Evolutionary conservation across 1,284 basidiomycete genomes (phyloP), one percentile per base, ranked within the genome.

Genomic region (Hortiboletus rubellus): DNA sequence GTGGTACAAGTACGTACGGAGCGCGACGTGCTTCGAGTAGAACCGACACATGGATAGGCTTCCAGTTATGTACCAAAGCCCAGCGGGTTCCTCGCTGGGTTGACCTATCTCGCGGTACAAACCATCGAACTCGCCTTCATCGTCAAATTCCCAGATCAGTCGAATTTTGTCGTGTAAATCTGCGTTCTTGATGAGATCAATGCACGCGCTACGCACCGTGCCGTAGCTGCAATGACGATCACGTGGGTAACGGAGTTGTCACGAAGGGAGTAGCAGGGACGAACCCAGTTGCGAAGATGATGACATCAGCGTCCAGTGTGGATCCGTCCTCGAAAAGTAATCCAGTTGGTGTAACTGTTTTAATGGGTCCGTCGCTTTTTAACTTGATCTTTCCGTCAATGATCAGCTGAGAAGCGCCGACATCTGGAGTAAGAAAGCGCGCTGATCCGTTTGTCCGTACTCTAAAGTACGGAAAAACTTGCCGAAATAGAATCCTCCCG

Each of bases 361-460:
- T 75, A 59, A 87, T 80, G 53, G 78, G 74, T 45, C 76, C 79
- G 52, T 85, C 85, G 63, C 79, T 85, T 72, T 91, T 89, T 47
- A 92, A 73, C 68, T 89, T 89, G 73, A 92, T 90, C 65, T 87
- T 84, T 30, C 84, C 83, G 55, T 89, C 84, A 33, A 83, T 78
- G 62, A 92, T 82, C 55, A 83, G 70, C 66, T 86, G 79, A 56
- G 82, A 84, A 24, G 80, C 84, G 53, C 88, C 90, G 37, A 82
- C 81, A 58, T 89, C 86, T 76, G 76, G 10, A 37, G 9, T 27
- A 18, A 17, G 9, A 11, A 2, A 33, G 22, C 38, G 22, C 2
- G 27, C n/a, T 24, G 3, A n/a, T 43, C 38, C 27, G 27, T 47
- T 45, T 10, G 1, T 18, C 11, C 36, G 9, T 40, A 9, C 15